Evolutionary conservation across 179 eudicot genomes (phyloP), one percentile per base, ranked within the genome.

Genomic region (Monotropa hypopitys): DNA sequence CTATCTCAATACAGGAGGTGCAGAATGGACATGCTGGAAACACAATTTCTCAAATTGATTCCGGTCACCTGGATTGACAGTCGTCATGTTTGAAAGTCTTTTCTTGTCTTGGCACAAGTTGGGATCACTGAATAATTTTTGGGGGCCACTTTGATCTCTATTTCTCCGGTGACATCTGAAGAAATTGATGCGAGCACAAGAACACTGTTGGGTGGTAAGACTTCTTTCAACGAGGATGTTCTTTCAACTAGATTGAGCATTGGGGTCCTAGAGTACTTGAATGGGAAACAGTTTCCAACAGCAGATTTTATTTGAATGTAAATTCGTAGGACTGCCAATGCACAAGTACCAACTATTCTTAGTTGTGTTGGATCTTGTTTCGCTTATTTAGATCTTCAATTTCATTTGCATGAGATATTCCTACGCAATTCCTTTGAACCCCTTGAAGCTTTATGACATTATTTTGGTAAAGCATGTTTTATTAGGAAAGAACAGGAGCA

Each of bases 181-280:
- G 81, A 79, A 73, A 79, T 67, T 16, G 45, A 4, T 13, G 13
- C 26, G 26, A 61, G 81, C 28, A 26, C 35, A 28, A 79, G 77
- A 77, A 65, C 77, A 63, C 81, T 77, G 11, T 73, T 79, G 32
- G 42, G 65, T 35, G 77, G 47, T 47, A 79, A 62, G 77, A 79
- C 63, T 56, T 47, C 77, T 50, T 28, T 56, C n/a, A 30, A 13
- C 40, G 83, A 80, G n/a, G 78, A n/a, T 30, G 70, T 45, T 47
- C 15, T 56, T 68, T 59, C 79, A 46, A 62, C 72, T 0, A 67
- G 56, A 21, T 28, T 72, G 43, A 45, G 61, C 45, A 43, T 38
- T 70, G 63, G 32, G 51, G 13, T 9, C 8, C 20, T 45, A 33
- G 79, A 70, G 69, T 74, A 79, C 61, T 23, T 42, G 15, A 54